Base-by-base conservation (phyloP, 106 monocot genomes). In the Platanthera zijinensis region DNA sequence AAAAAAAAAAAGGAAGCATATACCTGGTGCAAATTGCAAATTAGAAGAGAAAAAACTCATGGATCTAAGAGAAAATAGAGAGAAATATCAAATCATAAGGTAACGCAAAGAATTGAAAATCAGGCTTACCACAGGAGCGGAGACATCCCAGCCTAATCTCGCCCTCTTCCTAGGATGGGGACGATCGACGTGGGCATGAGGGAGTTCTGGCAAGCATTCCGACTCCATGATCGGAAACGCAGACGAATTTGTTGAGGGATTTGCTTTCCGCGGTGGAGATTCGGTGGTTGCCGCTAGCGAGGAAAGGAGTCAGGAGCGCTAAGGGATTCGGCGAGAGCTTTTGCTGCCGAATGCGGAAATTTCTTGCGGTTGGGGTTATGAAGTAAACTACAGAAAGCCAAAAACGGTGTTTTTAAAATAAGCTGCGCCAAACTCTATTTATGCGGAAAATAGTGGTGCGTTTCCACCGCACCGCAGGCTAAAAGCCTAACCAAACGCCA, bases 81-180 rank as follows among this genome's bases (percentile, higher is more conserved):
- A 72, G 18, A 72, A 22, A 51, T 2, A 14, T 50, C 21, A 72
- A 18, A 51, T 22, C 50, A 10, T 21, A 70, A 19, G 0, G 32
- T 32, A 32, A 22, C n/a, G 50, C 9, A 51, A 72, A 22, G 11
- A 18, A 10, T 21, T 8, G 0, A 10, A 72, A 72, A 72, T 51
- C 50, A 72, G 51, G 0, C 72, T 50, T 72, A 72, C 72, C 72
- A n/a, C 19, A 19, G 72, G 50, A 21, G 51, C 50, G 18, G 21
- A 50, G 48, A 73, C 85, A 13, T 85, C 88, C 88, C 88, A 88
- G 13, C 80, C 88, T 5, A 83, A 25, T 78, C 85, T 77, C 54
- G 80, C 74, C n/a, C 88, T 66, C 76, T 88, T 88, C 75, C 88
- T 80, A 9, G 85, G 80, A 17, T 85, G 83, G 11, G 82, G 83